Percentiles rank a stretch among this genome's conserved stretches.
Evolutionary conservation across 305 asterid genomes (phyloP).

Genomic region (Fraxinus dipetala): DNA sequence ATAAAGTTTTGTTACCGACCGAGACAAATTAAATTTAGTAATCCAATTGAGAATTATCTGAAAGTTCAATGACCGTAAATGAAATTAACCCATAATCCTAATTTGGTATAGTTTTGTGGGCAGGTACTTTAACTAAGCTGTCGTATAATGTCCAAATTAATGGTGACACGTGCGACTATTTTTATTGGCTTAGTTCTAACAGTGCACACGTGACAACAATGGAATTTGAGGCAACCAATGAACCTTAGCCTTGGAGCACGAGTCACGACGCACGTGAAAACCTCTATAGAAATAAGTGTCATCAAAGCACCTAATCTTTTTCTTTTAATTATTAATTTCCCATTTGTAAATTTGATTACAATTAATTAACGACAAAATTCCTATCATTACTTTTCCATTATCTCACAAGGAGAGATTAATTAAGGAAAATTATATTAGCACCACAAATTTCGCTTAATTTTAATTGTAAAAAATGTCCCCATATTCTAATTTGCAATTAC

Average conservation of each 20-base stretch:
- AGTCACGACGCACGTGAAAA: slow-evolving; percentile 28
- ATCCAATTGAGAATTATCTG: not conserved
- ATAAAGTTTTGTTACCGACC: too few species aligned
- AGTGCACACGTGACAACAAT: slow-evolving; percentile 26
- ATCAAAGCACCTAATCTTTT: not conserved
- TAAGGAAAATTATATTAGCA: not conserved
- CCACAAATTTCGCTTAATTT: not conserved
- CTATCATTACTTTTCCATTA: not conserved
- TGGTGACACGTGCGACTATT: slow-evolving; percentile 21
- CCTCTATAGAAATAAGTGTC: slow-evolving; percentile 6
- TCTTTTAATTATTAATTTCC: not conserved
- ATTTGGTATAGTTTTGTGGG: not conserved
- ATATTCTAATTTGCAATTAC: not conserved
- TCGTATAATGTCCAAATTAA: not conserved
- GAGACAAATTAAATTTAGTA: not conserved
- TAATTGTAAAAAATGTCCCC: not conserved
- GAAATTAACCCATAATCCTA: not conserved
- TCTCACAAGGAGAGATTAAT: not conserved
- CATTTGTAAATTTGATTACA: not conserved
- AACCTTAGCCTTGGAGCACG: slow-evolving; percentile 13
- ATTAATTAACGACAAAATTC: not conserved
- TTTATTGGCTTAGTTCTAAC: slow-evolving; percentile 7
- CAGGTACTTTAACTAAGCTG: not conserved
- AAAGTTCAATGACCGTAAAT: not conserved
- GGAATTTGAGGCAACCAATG: not conserved